phyloP scores from a whole-genome alignment of 495 filamentous ascomycete genomes.

The Aspergillus sparsus region DNA sequence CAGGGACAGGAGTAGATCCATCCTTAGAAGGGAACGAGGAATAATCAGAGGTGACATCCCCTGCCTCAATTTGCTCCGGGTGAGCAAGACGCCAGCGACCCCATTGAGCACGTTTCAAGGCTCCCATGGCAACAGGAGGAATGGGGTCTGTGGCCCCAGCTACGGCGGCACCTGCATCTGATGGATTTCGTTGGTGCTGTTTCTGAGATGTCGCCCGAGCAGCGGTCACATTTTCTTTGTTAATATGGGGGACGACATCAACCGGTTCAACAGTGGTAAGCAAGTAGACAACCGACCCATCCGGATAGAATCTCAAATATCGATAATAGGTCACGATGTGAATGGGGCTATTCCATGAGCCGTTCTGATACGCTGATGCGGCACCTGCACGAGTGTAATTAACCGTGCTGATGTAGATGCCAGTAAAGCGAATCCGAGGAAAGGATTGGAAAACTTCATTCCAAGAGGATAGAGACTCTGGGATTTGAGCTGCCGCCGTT shows the following conservation, averaged over 20 bases:
- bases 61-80: constrained; percentile 10
- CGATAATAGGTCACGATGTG: constrained; percentile 98
- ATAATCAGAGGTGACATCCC: constrained; percentile 17
- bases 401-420: constrained; percentile 92
- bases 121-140: constrained; percentile 42
- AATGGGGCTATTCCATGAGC: constrained; percentile 78
- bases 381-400: constrained; percentile 89
- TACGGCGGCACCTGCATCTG: constrained; percentile 42
- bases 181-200: constrained; percentile 36
- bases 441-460: constrained; percentile 73
- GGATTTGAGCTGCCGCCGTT: constrained; percentile 35
- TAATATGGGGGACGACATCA: constrained; percentile 78
- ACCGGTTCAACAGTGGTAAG: constrained; percentile 76
- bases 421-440: constrained; percentile 88
- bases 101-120: constrained; percentile 59
- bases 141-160: constrained; percentile 37
- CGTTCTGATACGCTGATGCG: constrained; percentile 51
- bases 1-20: constrained; percentile 18
- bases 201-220: constrained; percentile 32
- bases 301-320: constrained; percentile 91
- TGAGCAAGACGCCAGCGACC: constrained; percentile 60
- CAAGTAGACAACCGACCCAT: constrained; percentile 78
- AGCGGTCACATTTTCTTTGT: constrained; percentile 49
- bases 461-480: constrained; percentile 44
- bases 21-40: constrained; percentile 19